Evolutionary conservation across 2,329 filamentous ascomycete species (phyloP), one percentile per base, ranked within the genome.

Genomic region (Venturia asperata): DNA sequence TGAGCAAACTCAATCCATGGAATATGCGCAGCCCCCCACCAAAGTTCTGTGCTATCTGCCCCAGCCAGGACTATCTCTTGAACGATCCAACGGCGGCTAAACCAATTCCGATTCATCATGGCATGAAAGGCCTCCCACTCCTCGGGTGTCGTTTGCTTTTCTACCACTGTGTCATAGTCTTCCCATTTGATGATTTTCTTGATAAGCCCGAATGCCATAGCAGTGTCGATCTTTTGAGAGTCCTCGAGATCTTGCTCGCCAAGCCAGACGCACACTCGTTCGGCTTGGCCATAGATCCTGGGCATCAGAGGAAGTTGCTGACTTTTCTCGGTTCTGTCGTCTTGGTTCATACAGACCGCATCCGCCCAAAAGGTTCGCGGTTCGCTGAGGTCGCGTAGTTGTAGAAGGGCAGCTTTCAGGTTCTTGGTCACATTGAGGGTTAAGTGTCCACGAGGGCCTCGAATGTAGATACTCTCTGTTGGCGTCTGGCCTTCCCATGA

Each of bases 271-370:
- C 62, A 13, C 6, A 69, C 68, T 9, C 41, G 43, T 1, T 41
- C 60, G 2, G 70, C 69, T 60, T 64, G 63, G 3, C 41, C 61
- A 56, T 68, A 71, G 41, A 71, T 69, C 15, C 39, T 41, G 6
- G 63, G 34, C 70, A 72, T 72, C 7, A 68, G 60, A 24, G 62
- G 65, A 60, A 72, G 66, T 61, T 72, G 70, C 2, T 63, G 19
- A 41, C 24, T 60, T 58, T 69, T 71, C 61, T 72, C 70, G 2
- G 62, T 39, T 17, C 58, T 49, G 61, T 70, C 66, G 41, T 61
- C 34, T 60, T 72, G 70, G 39, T 70, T 67, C 4, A 72, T 71
- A 61, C 70, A 70, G 5, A 70, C n/a, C 15, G 69, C 67, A 52
- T 71, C 68, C 4, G 68, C 45, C 69, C 70, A 71, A 45, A 62